Base-by-base conservation (phyloP, 192 early-diverging fungal species). In the Lunasporangiospora selenospora region DNA sequence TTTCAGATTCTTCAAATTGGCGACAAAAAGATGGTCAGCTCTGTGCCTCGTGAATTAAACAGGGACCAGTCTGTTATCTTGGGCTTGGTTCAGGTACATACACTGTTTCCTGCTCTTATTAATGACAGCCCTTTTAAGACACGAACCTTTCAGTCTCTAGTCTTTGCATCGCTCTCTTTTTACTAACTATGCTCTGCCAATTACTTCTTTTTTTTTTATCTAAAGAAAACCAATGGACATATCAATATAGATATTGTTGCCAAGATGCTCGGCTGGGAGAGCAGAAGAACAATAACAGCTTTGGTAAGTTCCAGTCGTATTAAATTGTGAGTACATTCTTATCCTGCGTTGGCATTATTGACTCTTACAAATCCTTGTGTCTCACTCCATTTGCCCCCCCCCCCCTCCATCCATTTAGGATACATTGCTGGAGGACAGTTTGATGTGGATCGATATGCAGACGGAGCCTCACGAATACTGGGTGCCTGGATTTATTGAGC, bases 1-100 rank as follows among this genome's bases (percentile, higher is more conserved):
- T 98, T 94, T 82, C 84, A 85, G 42, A 85, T 99, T 12, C 55
- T 98, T 10, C 77, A 69, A 27, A 86, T 98, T 70, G 97, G 97
- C 18, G 67, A 79, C 8, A 79, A 85, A 38, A 90, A 84, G 45
- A 87, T 99, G 87, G 88, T 99, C 6, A 89, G 90, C 60, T 94
- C 91, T 26, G 89, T 97, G 1, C 94, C 95, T 13, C 76, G 91
- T 8, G 97, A 98, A 63, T 67, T 97, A 64, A 94, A 96, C 58
- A 78, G 76, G 5, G 96, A 98, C 76, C 89, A 89, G 31, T 78
- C 90, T 0, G 79, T 79, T 0, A 75, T 95, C 18, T 65, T 98
- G 18, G 62, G 77, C 0, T 51, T 94, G 31, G 93, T 94, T 0
- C 90, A 95, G 78, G 86, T 89, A 76, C 32, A 34, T 26, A 44